Evolutionary conservation across 2,329 filamentous ascomycete genomes (phyloP).

Genomic region (Ceratocystis albifundus): DNA sequence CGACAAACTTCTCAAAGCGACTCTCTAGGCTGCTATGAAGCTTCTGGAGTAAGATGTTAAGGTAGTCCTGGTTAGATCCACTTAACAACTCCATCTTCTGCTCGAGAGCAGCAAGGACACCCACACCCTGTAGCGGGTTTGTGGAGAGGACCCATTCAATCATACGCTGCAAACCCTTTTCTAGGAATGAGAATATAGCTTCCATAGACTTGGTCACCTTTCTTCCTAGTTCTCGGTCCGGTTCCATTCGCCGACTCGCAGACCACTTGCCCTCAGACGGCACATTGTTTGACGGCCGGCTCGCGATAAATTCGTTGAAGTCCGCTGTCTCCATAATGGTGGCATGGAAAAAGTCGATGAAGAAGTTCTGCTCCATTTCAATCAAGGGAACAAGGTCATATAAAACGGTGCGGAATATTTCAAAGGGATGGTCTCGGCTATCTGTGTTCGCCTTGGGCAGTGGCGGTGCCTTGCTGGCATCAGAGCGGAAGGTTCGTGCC

Average conservation of each 20-base stretch:
- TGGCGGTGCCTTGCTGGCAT: constrained; percentile 46
- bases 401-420: constrained; percentile 68
- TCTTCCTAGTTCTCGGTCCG: constrained; percentile 75
- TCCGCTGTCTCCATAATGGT: constrained; percentile 72
- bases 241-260: constrained; percentile 55
- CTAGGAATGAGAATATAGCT: constrained; percentile 72
- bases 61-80: constrained; percentile 87
- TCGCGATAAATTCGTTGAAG: constrained; percentile 68
- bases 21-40: constrained; percentile 62
- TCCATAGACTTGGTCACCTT: constrained; percentile 81
- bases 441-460: constrained; percentile 34
- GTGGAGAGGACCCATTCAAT: constrained; percentile 71
- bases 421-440: constrained; percentile 60
- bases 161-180: constrained; percentile 63
- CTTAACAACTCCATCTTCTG: constrained; percentile 66
- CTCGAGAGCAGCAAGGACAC: constrained; percentile 70
- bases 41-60: constrained; percentile 68
- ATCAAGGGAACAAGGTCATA: constrained; percentile 75
- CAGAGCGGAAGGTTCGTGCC: constrained; percentile 59
- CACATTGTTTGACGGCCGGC: constrained; percentile 27
- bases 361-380: constrained; percentile 90
- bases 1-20: constrained; percentile 77
- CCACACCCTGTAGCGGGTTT: constrained; percentile 80
- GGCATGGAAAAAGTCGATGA: constrained; percentile 93
- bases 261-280: constrained; percentile 24